Evolutionary conservation across 2,329 filamentous ascomycete genomes (phyloP), one percentile per base, ranked within the genome.

Genomic region (Trichoderma arundinaceum): DNA sequence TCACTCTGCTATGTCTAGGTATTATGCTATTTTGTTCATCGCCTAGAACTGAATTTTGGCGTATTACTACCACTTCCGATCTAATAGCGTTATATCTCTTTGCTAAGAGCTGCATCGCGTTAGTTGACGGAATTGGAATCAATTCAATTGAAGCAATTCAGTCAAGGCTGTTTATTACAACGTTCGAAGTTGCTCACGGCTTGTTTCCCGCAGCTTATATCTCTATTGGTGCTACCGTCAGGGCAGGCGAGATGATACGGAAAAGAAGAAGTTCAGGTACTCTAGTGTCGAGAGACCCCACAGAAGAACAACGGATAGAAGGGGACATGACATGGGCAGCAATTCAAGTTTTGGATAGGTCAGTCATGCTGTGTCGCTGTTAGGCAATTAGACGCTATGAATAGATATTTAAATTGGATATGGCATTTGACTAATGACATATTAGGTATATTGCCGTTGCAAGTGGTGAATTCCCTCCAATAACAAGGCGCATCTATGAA

Each of bases 201-300:
- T 48, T 59, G 9, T 59, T 46, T 32, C 56, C 56, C 33, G 43
- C 41, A 33, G 56, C 56, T 5, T 48, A 59, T 17, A 59, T 59
- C 32, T 59, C 56, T 4, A 59, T 59, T 17, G 22, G 56, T 15
- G 39, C 41, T 13, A 39, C 19, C 13, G 56, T 19, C 17, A 35
- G 56, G 46, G 56, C 56, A 17, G 41, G 39, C 17, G 56, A 59
- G n/a, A 32, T 28, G 4, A 7, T 56, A 9, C 28, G 28, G 52
- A 56, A 15, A 28, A 17, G 3, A 13, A 41, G 52, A 7, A n/a
- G 28, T 7, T 7, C 38, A 1, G 38, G 8, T n/a, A 15, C 19
- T 5, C 2, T 7, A 17, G 10, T 22, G 9, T 48, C 19, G 32
- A n/a, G 28, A 17, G 39, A 22, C n/a, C 22, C 12, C 6, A 48